Evolutionary conservation across 345 rosid species (phyloP).

Genomic region (Populus alba): DNA sequence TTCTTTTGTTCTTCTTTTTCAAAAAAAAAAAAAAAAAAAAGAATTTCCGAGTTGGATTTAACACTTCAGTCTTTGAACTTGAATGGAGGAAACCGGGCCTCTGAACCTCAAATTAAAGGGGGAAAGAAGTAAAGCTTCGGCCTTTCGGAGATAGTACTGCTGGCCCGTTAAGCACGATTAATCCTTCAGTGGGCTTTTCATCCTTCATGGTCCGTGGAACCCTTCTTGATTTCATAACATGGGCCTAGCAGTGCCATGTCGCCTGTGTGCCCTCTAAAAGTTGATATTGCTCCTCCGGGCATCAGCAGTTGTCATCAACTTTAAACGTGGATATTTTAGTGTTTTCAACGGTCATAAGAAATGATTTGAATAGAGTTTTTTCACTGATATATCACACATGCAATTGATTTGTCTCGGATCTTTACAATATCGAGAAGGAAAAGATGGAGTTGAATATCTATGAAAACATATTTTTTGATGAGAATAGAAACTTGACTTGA

Average conservation of each 20-base stretch:
- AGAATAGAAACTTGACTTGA: no score
- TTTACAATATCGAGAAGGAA: no score
- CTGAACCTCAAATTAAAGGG: not conserved
- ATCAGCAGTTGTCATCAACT: no score
- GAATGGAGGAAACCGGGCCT: not conserved
- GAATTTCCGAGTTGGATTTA: not conserved
- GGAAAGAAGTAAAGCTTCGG: not conserved
- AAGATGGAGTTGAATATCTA: no score
- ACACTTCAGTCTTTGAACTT: not conserved
- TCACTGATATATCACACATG: no score
- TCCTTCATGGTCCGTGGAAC: not conserved
- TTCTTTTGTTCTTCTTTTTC: no score
- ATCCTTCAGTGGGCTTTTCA: not conserved
- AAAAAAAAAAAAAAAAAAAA: no score
- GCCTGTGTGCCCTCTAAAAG: not conserved
- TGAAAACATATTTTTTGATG: no score
- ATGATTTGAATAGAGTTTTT: no score
- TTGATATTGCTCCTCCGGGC: no score
- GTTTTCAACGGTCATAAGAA: not conserved
- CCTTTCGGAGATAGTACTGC: not conserved
- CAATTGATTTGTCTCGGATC: no score
- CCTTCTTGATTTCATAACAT: not conserved
- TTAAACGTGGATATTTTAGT: no score
- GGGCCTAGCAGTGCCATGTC: not conserved
- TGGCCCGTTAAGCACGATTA: not conserved